Evolutionary conservation across 129 eudicot genomes (phyloP), one percentile per base, ranked within the genome.

Genomic region (Logfia minima): DNA sequence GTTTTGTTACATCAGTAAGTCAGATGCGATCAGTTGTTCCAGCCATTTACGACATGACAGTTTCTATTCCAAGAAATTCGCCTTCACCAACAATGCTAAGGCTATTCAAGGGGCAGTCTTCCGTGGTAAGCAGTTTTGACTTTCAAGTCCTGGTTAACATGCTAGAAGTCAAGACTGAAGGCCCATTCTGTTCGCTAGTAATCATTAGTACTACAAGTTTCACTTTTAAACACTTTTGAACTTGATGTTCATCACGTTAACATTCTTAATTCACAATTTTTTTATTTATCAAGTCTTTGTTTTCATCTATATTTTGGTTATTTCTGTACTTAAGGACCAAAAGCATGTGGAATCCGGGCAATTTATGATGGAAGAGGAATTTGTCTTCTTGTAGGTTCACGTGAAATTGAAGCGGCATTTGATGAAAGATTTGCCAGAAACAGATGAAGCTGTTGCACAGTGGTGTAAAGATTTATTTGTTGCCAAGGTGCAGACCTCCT

Each of bases 371-470:
- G 6, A 51, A 11, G 55, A 10, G 21, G 63, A 14, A 5, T 78
- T 79, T 62, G 11, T 80, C 11, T 19, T 60, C 14, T 24, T 80
- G 88, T 83, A 93, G 98, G 82, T 90, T 37, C 97, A 93, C 71
- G 96, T 93, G 68, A 96, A 86, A 77, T 55, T 93, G 72, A 90
- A 86, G 77, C 82, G 98, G 53, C 90, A 90, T 82, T 74, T 79
- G 83, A 93, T 93, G 98, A 93, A 85, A 63, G 98, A 93, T 85
- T 75, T 93, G 80, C 98, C 98, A 48, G 90, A 90, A 77, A 77
- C 89, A 8, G 97, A 90, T 79, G 98, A 88, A 77, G 88, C 86
- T 37, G 87, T 90, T 79, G 97, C 98, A 70, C 96, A 90, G 63
- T 93, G 98, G 98, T 93, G 98, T 81, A 93, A 76, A 82, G 97